Conservation (phyloP, 805 yeast genomes). For the Debaryomyces maramus region DNA sequence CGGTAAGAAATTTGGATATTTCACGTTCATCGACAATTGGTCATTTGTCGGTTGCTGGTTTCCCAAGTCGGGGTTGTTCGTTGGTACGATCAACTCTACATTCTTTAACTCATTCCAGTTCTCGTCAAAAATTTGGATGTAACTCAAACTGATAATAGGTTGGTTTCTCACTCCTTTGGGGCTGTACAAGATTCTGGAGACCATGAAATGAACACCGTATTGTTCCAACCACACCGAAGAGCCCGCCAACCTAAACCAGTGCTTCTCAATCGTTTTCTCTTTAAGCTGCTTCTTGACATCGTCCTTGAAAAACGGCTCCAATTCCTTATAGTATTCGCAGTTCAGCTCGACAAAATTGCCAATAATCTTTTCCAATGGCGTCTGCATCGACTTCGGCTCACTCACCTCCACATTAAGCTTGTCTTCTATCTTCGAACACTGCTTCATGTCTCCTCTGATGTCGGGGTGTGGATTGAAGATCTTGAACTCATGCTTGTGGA, state of each 20-base stretch:
- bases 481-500: slow-evolving; percentile 1
- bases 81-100: slow-evolving; percentile 11
- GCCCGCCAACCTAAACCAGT: slow-evolving; percentile 36
- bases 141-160: slow-evolving; percentile 25
- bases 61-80: slow-evolving; percentile 8
- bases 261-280: slow-evolving; percentile 12
- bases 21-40: slow-evolving; percentile 7
- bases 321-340: slow-evolving; percentile 1
- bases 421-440: not conserved
- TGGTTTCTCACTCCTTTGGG: slow-evolving; percentile 23
- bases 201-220: slow-evolving; percentile 31
- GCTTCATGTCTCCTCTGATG: not conserved
- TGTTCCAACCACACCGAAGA: slow-evolving; percentile 33
- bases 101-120: slow-evolving; percentile 12
- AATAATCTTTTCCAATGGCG: slow-evolving; percentile 10
- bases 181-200: slow-evolving; percentile 28
- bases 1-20: slow-evolving; percentile 25
- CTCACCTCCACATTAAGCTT: slow-evolving; percentile 1
- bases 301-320: slow-evolving; percentile 6
- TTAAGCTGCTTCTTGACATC: slow-evolving; percentile 11
- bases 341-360: slow-evolving; percentile 9
- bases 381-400: slow-evolving; percentile 1
- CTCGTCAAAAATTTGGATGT: slow-evolving; percentile 12
- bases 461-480: not conserved
- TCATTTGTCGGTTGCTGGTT: slow-evolving; percentile 7